phyloP scores from a whole-genome alignment of 306 rosid genomes.

The Cucurbita moschata region DNA sequence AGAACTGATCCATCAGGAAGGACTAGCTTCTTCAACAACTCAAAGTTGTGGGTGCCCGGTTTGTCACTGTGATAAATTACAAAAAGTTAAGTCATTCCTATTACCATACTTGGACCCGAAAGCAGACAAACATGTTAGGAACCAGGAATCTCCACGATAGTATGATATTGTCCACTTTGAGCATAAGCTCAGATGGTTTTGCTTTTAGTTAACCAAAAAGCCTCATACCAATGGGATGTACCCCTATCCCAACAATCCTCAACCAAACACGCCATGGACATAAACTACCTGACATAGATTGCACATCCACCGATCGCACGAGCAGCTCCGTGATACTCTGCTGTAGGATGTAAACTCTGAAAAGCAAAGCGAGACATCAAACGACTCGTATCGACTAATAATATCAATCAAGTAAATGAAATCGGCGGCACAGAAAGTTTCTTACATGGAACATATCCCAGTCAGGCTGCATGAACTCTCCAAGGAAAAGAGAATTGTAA shows the following conservation, averaged over 20 bases:
- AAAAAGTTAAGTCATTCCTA: background rate
- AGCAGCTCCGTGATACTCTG: slow-evolving; percentile 93
- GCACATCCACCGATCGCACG: slow-evolving; percentile 96
- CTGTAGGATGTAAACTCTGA: slow-evolving; percentile 83
- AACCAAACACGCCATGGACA: background rate
- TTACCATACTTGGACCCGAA: background rate
- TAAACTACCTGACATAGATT: slow-evolving; percentile 71
- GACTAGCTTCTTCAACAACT: slow-evolving; percentile 72
- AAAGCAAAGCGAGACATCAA: background rate
- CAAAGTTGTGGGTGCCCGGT: slow-evolving; percentile 90
- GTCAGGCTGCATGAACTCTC: slow-evolving; percentile 96
- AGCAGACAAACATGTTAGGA: no score
- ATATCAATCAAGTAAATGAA: no score
- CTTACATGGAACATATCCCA: slow-evolving; percentile 99
- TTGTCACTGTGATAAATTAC: slow-evolving; percentile 44
- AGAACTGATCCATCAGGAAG: slow-evolving; percentile 97
- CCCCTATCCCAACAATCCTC: no score
- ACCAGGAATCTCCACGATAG: no score
- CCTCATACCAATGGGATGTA: no score
- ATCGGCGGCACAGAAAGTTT: background rate
- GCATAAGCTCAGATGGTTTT: no score
- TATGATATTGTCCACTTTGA: no score
- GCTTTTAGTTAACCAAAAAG: no score
- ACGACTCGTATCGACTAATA: background rate
- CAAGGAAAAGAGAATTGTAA: slow-evolving; percentile 83